Base-by-base conservation (phyloP, 2,329 filamentous ascomycete genomes). In the Microdochium paspali region DNA sequence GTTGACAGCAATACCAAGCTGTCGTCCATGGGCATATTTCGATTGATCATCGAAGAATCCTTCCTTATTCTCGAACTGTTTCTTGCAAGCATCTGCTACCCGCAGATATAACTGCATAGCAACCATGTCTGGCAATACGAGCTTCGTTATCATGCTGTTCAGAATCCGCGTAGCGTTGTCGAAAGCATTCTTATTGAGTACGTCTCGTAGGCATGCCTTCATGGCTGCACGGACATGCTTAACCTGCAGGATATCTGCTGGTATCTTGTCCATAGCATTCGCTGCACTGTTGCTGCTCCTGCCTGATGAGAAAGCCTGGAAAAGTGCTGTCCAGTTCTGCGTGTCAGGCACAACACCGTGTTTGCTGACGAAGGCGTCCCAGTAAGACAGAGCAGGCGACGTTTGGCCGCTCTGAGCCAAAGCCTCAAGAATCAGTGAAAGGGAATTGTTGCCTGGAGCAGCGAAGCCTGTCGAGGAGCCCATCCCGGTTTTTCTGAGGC, bases 181-280 rank as follows among this genome's bases (percentile, higher is more conserved):
- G 53, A 95, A 76, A 21, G 79, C 77, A 46, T 83, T 77, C n/a
- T 63, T 71, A 61, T 94, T 95, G 47, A 82, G 81, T 58, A 82
- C 84, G 69, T 96, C 89, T 48, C 84, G 78, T 23, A 80, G 68
- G 63, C 90, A 95, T 4, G 80, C 74, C 52, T 76, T 75, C 70
- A 96, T 80, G 47, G 85, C 88, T 44, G 88, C 76, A 46, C 79
- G 77, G 66, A 90, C 87, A 10, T 80, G 80, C 49, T 75, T 76
- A 28, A 60, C 56, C 48, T 61, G 65, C 32, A 77, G 59, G 51
- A 70, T 55, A 6, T 66, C 57, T 21, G 58, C 56, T 2, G 77
- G 78, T 57, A 84, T 76, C 18, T 70, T 59, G 23, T 67, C 61
- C 20, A 96, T 61, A n/a, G 85, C 61, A 13, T 76, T 67, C 13